Evolutionary conservation across 306 rosid genomes (phyloP), one percentile per base, ranked within the genome.

Genomic region (Bauhinia variegata): DNA sequence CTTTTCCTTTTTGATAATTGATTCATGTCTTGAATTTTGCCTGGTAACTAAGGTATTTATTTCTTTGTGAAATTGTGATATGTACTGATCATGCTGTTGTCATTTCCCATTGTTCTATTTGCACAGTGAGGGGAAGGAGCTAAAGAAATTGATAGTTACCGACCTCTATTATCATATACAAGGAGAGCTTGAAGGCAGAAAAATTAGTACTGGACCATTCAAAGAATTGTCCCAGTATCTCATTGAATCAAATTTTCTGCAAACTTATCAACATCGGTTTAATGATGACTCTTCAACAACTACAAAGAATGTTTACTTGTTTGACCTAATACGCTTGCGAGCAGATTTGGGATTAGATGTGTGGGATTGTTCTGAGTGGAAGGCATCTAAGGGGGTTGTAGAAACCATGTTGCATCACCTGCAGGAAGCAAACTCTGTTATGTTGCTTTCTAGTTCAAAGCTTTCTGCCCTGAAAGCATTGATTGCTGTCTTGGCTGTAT

Each of bases 101-200:
- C 57, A 18, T 63, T 48, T 71, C 42, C 3, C 68, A 44, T 66
- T 13, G 0, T 31, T 38, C 42, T 15, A 65, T 72, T 72, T 51
- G 51, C 65, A 52, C 87, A 93, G 98, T 78, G 97, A 86, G 71
- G 96, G 91, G 71, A 80, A 81, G 71, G 95, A 89, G 67, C 83
- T 78, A 44, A 72, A 82, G 70, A 80, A 68, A 50, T 80, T 93
- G 84, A 80, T 93, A 72, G 89, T 93, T 55, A 89, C 83, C 63
- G 97, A 93, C 78, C 97, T 93, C 44, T 88, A 83, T 73, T 88
- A 89, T 85, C 97, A 93, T 78, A 76, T 93, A 38, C 87, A 93
- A 83, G 98, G 97, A 73, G 95, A 89, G 85, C 80, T 93, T 60
- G 96, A 93, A 84, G 97, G 98, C 74, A 88, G 96, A 60, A 74